These are phyloP conservation scores for Oehlia diaphana DNA, from an alignment of 192 early-diverging fungal genomes.

Conservation along the genomic window DNA sequence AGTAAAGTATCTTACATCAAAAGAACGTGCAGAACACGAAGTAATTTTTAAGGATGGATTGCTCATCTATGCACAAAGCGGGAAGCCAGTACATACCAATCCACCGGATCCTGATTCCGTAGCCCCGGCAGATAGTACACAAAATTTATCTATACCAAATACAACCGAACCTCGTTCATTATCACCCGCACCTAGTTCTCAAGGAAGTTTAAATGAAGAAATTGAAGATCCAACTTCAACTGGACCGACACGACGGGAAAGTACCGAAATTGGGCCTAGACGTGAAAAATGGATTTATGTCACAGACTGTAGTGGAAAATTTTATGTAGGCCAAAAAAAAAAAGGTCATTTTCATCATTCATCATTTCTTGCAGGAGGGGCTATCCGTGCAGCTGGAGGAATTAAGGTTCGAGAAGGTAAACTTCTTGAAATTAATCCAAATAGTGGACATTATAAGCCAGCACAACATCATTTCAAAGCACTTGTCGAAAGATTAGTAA, in stretches of 20 bases:
- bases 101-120: neutral
- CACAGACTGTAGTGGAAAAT: slow-evolving; percentile 33
- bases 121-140: no score
- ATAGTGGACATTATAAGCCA: slow-evolving; percentile 47
- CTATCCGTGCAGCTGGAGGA: slow-evolving; percentile 42
- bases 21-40: slow-evolving; percentile 39
- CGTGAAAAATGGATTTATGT: slow-evolving; percentile 44
- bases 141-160: neutral
- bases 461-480: slow-evolving; percentile 39
- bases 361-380: slow-evolving; percentile 42
- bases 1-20: slow-evolving; percentile 36
- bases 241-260: no score
- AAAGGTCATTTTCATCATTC: slow-evolving; percentile 50
- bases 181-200: neutral
- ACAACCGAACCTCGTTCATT: neutral
- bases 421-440: slow-evolving; percentile 44
- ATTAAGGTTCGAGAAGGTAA: slow-evolving; percentile 36
- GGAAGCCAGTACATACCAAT: slow-evolving; percentile 38
- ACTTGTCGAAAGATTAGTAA: slow-evolving; percentile 28
- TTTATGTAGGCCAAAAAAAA: slow-evolving; percentile 41
- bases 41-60: slow-evolving; percentile 37
- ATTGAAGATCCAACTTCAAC: slow-evolving; percentile 18
- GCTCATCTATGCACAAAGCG: slow-evolving; percentile 35
- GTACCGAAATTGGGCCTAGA: neutral
- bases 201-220: neutral